Evolutionary conservation across 1,139 yeast genomes (phyloP).

Genomic region (Lodderomyces beijingensis): DNA sequence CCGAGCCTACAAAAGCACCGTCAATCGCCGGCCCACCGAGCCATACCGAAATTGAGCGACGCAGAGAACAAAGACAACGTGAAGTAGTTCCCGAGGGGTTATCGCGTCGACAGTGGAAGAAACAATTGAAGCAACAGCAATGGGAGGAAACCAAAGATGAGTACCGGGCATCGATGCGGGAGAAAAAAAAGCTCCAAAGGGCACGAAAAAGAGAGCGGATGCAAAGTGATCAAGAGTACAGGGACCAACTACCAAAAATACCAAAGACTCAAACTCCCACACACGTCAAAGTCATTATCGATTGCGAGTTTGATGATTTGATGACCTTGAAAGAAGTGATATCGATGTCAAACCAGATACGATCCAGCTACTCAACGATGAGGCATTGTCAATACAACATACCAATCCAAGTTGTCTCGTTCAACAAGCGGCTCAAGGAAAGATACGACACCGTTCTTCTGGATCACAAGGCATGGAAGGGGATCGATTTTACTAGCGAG

Average conservation of each 20-base stretch:
- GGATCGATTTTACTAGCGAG: constrained; percentile 49
- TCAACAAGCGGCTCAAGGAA: constrained; percentile 59
- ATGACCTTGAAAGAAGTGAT: constrained; percentile 80
- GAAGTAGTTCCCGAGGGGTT: constrained; percentile 69
- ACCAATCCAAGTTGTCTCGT: constrained; percentile 57
- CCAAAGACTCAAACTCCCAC: constrained; percentile 42
- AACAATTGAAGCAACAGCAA: constrained; percentile 51
- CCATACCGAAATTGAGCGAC: constrained; percentile 14
- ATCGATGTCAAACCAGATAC: constrained; percentile 75
- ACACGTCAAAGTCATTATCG: constrained; percentile 59
- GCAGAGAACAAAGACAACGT: constrained; percentile 10
- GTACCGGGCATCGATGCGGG: constrained; percentile 46
- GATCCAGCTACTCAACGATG: constrained; percentile 77
- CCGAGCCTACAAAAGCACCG: too few relatives aligned
- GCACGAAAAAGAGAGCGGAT: constrained; percentile 26
- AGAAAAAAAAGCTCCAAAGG: constrained; percentile 47
- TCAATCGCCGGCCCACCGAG: too few relatives aligned
- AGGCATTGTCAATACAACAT: constrained; percentile 59
- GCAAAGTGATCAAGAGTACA: constrained; percentile 11
- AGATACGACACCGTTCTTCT: constrained; percentile 66
- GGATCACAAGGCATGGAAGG: constrained; percentile 62
- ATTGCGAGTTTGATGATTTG: constrained; percentile 85
- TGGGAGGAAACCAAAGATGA: constrained; percentile 67
- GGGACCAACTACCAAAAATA: constrained; percentile 23
- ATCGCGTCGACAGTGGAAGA: constrained; percentile 82